phyloP scores from a whole-genome alignment of 352 stramenopile genomes.

The Saprolegnia diclina region DNA sequence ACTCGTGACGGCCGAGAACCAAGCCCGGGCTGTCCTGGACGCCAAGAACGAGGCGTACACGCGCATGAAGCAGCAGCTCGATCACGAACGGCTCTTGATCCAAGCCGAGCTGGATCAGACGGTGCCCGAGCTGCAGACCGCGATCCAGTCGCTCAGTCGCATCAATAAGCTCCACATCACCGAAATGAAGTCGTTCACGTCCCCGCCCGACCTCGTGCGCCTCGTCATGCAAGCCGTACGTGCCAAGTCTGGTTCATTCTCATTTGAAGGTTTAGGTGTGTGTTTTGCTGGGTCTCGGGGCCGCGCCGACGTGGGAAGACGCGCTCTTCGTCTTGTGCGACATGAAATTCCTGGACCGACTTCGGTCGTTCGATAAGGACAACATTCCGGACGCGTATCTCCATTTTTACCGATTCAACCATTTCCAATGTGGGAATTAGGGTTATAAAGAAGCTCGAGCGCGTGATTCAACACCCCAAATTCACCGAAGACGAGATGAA shows the following conservation, averaged over 20 bases:
- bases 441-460: conserved; percentile 50
- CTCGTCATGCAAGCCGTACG: conserved; percentile 65
- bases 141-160: conserved; percentile 53
- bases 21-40: conserved; percentile 44
- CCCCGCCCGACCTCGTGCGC: conserved; percentile 58
- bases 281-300: conserved; percentile 51
- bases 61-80: conserved; percentile 50
- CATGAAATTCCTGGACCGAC: conserved; percentile 58
- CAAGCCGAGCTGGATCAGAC: conserved; percentile 53
- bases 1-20: conserved; percentile 30
- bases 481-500: conserved; percentile 80
- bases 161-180: conserved; percentile 80
- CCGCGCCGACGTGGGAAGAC: conserved; percentile 56
- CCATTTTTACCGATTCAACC: not conserved
- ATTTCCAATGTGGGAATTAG: conserved; percentile 27
- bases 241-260: not conserved
- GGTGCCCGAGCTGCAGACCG: conserved; percentile 49
- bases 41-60: conserved; percentile 50
- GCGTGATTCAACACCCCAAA: conserved; percentile 57
- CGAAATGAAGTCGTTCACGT: conserved; percentile 74
- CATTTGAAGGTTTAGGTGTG: conserved; percentile 34
- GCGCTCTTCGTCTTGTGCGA: conserved; percentile 57
- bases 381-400: conserved; percentile 25
- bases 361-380: conserved; percentile 56
- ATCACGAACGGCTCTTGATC: conserved; percentile 43